A percentile compares a stretch with the other conserved stretches of the same genome.
These are phyloP conservation scores for Fusarium longipes DNA, from an alignment of 2,329 filamentous ascomycete species.

Conservation along the genomic window DNA sequence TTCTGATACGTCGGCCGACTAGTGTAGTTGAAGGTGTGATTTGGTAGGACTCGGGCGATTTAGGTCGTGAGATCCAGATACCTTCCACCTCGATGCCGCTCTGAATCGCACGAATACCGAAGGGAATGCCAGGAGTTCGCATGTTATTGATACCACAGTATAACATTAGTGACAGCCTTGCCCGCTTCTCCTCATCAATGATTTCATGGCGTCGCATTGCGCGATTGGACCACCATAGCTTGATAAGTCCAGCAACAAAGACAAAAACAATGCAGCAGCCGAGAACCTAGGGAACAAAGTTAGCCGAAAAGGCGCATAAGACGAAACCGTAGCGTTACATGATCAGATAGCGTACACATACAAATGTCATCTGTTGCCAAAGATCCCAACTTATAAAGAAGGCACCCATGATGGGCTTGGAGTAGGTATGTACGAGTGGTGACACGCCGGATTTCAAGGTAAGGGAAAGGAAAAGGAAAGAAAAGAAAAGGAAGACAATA, in stretches of 20 bases:
- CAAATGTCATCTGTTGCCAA: conserved; percentile 92
- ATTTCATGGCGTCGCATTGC: conserved; percentile 67
- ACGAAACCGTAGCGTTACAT: background rate
- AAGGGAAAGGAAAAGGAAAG: background rate
- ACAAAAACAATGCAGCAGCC: conserved; percentile 76
- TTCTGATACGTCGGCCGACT: conserved; percentile 22
- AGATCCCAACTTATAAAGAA: conserved; percentile 80
- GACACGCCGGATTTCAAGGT: background rate
- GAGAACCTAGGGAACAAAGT: conserved; percentile 67
- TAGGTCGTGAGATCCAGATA: conserved; percentile 76
- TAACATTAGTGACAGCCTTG: conserved; percentile 63
- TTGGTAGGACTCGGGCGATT: conserved; percentile 51
- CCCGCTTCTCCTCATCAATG: conserved; percentile 74
- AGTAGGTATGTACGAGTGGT: conserved; percentile 1
- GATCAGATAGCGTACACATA: conserved; percentile 59
- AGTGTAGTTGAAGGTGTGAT: conserved; percentile 43
- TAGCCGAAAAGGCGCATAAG: background rate
- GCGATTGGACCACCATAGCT: conserved; percentile 72
- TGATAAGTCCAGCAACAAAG: conserved; percentile 73
- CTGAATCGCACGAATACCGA: conserved; percentile 87
- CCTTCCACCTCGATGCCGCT: conserved; percentile 86
- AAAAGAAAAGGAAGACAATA: conserved; percentile 5
- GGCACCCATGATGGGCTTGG: conserved; percentile 47
- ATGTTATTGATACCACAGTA: conserved; percentile 61
- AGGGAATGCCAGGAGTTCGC: conserved; percentile 74